Conservation (phyloP, 2,329 filamentous ascomycete species). For the Neoarthrinium moseri region DNA sequence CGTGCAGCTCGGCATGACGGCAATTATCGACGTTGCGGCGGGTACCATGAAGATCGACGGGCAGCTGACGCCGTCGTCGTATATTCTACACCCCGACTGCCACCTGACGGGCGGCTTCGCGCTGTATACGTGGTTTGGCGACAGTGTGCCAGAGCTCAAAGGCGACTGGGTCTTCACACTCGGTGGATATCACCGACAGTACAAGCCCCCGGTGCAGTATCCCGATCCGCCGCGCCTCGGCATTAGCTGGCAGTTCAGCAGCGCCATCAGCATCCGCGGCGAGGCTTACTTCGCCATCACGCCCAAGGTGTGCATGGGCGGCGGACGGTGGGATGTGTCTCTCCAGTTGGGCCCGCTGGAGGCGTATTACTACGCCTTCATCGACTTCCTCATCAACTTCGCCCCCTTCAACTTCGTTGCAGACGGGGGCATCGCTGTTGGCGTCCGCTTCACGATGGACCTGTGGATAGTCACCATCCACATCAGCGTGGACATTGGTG, state of each 20-base stretch:
- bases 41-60: constrained; percentile 36
- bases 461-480: constrained; percentile 23
- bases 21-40: no score
- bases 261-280: constrained; percentile 32
- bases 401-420: constrained; percentile 34
- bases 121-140: constrained; percentile 36
- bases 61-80: constrained; percentile 38
- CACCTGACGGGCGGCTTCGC: constrained; percentile 42
- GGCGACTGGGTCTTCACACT: constrained; percentile 45
- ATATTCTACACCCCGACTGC: constrained; percentile 35
- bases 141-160: constrained; percentile 12
- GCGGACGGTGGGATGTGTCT: constrained; percentile 30
- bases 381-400: constrained; percentile 41
- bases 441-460: constrained; percentile 24
- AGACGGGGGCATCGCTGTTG: constrained; percentile 26
- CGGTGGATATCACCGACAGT: constrained; percentile 43
- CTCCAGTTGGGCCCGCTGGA: constrained; percentile 26
- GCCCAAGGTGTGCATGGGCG: constrained; percentile 41
- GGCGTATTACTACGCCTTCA: constrained; percentile 38
- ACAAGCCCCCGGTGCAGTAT: constrained; percentile 30
- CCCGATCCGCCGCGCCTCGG: constrained; percentile 35
- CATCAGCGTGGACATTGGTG: constrained; percentile 26
- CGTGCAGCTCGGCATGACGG: no score
- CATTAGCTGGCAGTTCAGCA: constrained; percentile 34
- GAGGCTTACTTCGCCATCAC: constrained; percentile 46